Evolutionary conservation across 305 asterid genomes (phyloP), one percentile per base, ranked within the genome.

Genomic region (Rubia tinctorum): DNA sequence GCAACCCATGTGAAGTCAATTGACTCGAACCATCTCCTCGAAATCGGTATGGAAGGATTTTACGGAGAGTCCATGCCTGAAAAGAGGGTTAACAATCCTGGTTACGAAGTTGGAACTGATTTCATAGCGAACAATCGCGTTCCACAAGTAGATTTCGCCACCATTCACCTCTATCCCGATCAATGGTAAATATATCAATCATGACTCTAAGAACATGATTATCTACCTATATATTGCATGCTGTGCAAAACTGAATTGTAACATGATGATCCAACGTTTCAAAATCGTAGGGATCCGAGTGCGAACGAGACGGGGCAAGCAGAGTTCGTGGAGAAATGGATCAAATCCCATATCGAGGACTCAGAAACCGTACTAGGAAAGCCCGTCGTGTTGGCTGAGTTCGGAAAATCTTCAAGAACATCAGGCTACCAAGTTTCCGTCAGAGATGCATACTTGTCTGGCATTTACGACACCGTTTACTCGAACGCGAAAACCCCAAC

Each of bases 101-200:
- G 80, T 27, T 78, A 73, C 51, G 63, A 80, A 77, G 64, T 58
- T 58, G 64, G 64, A 58, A 22, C 64, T 22, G 64, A 58, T 23
- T 58, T 20, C 64, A 58, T 86, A 55, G 66, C 89, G 73, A 87
- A 87, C 68, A 87, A 89, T 30, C 81, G 51, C 15, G 44, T 89
- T 45, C 60, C 72, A 1, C 78, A 72, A 44, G 68, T 89, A 6
- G 96, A 89, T 77, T 89, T 87, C 67, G 72, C 92, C 68, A 86
- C 92, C 34, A 85, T 87, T 12, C 92, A 87, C 77, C 74, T 86
- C 1, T 87, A 87, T 42, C 96, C 92, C 14, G 92, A 89, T 40
- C 87, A 83, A 82, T 89, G 92, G 91, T 85, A 86, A 27, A 1
- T 22, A 3, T 9, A 20, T 22, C 8, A 58, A 18, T 18, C 6